Conservation (phyloP, 2,329 filamentous ascomycete genomes). For the Colletotrichum sp. region DNA sequence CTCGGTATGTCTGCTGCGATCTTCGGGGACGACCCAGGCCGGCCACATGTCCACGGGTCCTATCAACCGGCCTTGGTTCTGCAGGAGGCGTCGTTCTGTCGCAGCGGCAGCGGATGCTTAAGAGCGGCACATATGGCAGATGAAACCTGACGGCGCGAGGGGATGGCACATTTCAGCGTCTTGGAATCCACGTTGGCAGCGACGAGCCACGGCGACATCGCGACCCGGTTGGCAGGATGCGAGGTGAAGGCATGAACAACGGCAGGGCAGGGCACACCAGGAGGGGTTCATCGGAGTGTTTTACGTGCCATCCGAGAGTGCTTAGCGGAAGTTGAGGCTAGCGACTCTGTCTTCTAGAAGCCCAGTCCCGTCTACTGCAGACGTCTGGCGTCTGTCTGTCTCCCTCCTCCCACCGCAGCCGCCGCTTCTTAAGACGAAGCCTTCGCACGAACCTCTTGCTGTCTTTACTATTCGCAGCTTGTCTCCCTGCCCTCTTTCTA, state of each 20-base stretch:
- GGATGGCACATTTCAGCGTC: neutral
- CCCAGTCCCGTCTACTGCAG: neutral
- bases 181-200: neutral
- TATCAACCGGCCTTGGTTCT: neutral
- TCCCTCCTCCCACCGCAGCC: neutral
- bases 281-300: neutral
- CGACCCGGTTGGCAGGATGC: neutral
- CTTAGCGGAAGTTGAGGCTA: neutral
- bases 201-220: neutral
- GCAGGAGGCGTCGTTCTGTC: neutral
- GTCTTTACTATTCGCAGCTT: neutral
- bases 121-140: neutral
- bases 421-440: constrained; percentile 1
- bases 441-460: neutral
- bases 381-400: neutral
- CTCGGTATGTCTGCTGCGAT: neutral
- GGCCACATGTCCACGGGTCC: neutral
- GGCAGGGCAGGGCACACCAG: neutral
- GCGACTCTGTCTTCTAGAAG: neutral
- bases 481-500: neutral
- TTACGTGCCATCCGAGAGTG: neutral
- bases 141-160: constrained; percentile 2
- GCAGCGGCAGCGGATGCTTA: neutral
- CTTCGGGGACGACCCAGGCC: neutral
- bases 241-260: neutral